Evolutionary conservation across 2,329 filamentous ascomycete genomes (phyloP), one percentile per base, ranked within the genome.

Genomic region (Colletotrichum theobromicola): DNA sequence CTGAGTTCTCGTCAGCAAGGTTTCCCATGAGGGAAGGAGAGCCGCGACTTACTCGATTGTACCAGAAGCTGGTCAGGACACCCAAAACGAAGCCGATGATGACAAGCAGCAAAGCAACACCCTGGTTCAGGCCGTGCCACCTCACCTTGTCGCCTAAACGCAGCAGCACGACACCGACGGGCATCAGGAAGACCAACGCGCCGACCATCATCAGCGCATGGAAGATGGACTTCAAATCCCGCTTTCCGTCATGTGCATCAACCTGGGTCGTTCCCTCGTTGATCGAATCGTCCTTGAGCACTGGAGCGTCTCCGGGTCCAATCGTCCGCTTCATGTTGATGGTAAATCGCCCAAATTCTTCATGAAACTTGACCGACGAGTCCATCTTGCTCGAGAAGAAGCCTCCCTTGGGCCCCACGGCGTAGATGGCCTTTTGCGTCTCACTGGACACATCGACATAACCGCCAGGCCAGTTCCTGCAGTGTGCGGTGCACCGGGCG

Each of bases 51-150:
- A 92, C 91, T 77, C 90, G 84, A 72, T 90, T 88, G 76, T 92
- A 92, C 74, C 84, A 81, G 75, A 84, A 85, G 77, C 88, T 89
- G 10, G 88, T 84, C 50, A 85, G 81, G n/a, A 93, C 83, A 2
- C 91, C 91, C 24, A 91, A 77, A 4, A 83, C 86, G 15, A 88
- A 83, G 7, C 90, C 91, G 18, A 87, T 79, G 8, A 91, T 78
- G 10, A 88, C 85, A 18, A 90, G 78, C 5, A 88, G 68, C 26
- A 88, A 79, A 15, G 88, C 90, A 26, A 90, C 75, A 1, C 79
- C 79, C 82, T 93, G 91, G 72, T 88, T 88, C 24, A 87, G 77
- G 46, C 85, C 89, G 80, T 93, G 91, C 85, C 87, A 89, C 73
- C 85, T 87, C 3, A 89, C 87, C 80, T 85, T 88, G 35, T 86